phyloP scores from a whole-genome alignment of 306 rosid genomes.

The Lathyrus oleraceus region DNA sequence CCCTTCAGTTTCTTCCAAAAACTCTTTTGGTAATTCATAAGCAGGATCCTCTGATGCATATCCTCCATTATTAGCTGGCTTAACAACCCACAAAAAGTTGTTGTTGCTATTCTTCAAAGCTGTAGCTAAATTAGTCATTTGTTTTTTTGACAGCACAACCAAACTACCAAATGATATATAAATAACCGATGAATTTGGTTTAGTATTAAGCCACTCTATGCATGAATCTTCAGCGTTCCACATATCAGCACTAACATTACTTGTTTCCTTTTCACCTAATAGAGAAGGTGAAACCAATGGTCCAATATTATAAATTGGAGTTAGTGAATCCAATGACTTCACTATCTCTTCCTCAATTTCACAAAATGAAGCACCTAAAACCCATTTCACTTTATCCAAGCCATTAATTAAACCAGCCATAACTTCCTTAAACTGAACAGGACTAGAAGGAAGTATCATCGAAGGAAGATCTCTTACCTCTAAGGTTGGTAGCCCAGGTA shows the following conservation, averaged over 20 bases:
- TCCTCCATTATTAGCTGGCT: slow-evolving; percentile 31
- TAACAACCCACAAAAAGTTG: slow-evolving; percentile 62
- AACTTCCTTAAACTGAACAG: not conserved
- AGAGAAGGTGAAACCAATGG: slow-evolving; percentile 57
- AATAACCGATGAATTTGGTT: slow-evolving; percentile 41
- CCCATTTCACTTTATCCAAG: slow-evolving; percentile 52
- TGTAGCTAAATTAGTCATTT: slow-evolving; percentile 43
- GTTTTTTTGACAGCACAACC: slow-evolving; percentile 36
- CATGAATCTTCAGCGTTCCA: slow-evolving; percentile 54
- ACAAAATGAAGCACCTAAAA: slow-evolving; percentile 48
- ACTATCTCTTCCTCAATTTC: slow-evolving; percentile 56
- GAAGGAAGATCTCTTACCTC: slow-evolving; percentile 54
- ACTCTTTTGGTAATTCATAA: slow-evolving; percentile 30
- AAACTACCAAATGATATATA: slow-evolving; percentile 63
- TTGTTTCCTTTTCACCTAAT: slow-evolving; percentile 44
- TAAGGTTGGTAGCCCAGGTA: slow-evolving; percentile 52
- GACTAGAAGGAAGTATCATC: slow-evolving; percentile 48
- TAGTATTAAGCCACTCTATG: slow-evolving; percentile 48
- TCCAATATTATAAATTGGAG: slow-evolving; percentile 47
- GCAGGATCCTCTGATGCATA: not conserved
- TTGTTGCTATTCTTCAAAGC: slow-evolving; percentile 51
- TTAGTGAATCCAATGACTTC: slow-evolving; percentile 41
- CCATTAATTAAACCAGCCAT: not conserved
- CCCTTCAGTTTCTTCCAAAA: slow-evolving; percentile 44
- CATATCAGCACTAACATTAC: slow-evolving; percentile 42